Evolutionary conservation across 805 yeast species (phyloP), one percentile per base, ranked within the genome.

Genomic region (Monosporozyma unispora): DNA sequence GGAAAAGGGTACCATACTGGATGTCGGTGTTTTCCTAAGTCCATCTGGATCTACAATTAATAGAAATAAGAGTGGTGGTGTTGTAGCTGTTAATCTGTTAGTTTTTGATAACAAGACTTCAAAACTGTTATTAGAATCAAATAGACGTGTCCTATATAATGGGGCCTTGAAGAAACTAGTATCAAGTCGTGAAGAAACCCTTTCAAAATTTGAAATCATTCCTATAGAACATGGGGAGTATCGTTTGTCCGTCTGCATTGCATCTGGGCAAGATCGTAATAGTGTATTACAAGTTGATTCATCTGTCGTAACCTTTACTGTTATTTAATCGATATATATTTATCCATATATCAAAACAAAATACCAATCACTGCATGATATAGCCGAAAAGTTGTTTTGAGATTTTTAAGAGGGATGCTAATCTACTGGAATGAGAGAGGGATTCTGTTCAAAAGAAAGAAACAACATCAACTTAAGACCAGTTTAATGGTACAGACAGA

Each of bases 151-250:
- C 2, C 61, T 90, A 11, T 78, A 74, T 61, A 85, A 87, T 57
- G 98, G 98, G 1, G 73, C 78, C 2, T 66, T 85, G 57, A 72
- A 70, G 25, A 76, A 77, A 22, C 60, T 81, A 5, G 69, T 74
- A 0, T 56, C 65, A 0, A 61, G 67, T 2, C 56, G 82, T 0
- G 57, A 57, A 1, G 73, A 83, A 0, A 76, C 77, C 1, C 73
- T 68, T 23, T 57, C 68, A 3, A 69, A 62, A 1, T 68, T 79
- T 28, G 72, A 71, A 22, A 61, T 84, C 38, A 79, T 82, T 18
- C 77, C 87, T 4, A 68, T 90, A 37, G 90, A 85, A 48, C 74
- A 74, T 43, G 98, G 97, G 1, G 82, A 79, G 45, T 89, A 82
- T 61, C 93, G 87, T 62, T 82, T 96, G 84, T 87, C 90, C 1